Evolutionary conservation across 805 yeast species (phyloP).

Genomic region (Yamadazyma insecticola): DNA sequence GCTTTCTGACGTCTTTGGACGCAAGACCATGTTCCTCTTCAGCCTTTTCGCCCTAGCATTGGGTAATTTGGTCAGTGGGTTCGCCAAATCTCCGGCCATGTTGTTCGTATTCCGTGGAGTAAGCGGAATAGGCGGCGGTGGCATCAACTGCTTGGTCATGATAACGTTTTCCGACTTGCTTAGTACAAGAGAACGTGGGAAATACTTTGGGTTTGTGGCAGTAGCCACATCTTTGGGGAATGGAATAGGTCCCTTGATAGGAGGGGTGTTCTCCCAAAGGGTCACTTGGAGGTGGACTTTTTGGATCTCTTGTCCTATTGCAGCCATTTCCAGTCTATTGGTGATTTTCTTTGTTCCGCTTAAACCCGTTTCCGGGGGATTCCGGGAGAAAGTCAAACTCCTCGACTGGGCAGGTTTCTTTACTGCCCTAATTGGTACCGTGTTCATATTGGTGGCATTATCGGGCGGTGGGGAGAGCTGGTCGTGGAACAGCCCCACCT

Average conservation of each 20-base stretch:
- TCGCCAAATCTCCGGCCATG: conserved; percentile 36
- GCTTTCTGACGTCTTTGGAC: conserved; percentile 60
- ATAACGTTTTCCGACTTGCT: conserved; percentile 55
- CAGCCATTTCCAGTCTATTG: conserved; percentile 4
- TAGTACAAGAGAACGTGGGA: conserved; percentile 48
- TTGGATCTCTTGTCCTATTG: conserved; percentile 9
- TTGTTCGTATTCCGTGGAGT: conserved; percentile 48
- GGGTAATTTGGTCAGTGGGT: conserved; percentile 42
- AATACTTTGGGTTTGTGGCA: conserved; percentile 52
- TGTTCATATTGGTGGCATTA: conserved; percentile 50
- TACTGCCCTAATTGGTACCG: conserved; percentile 42
- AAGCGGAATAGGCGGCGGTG: conserved; percentile 63
- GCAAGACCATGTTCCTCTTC: conserved; percentile 40
- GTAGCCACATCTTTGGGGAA: conserved; percentile 45
- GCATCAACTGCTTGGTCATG: conserved; percentile 46
- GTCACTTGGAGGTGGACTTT: conserved; percentile 10
- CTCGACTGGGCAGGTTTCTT: conserved; percentile 54
- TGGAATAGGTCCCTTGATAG: conserved; percentile 47
- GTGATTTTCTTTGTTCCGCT: conserved; percentile 9
- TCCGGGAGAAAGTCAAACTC: conserved; percentile 34
- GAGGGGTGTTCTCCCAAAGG: conserved; percentile 7
- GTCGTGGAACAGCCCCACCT: conserved; percentile 46
- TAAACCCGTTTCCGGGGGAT: conserved; percentile 20
- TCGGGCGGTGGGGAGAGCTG: conserved; percentile 59
- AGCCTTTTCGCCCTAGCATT: conserved; percentile 43